phyloP scores from a whole-genome alignment of 176 grass and related monocot genomes.

The Areca catechu region DNA sequence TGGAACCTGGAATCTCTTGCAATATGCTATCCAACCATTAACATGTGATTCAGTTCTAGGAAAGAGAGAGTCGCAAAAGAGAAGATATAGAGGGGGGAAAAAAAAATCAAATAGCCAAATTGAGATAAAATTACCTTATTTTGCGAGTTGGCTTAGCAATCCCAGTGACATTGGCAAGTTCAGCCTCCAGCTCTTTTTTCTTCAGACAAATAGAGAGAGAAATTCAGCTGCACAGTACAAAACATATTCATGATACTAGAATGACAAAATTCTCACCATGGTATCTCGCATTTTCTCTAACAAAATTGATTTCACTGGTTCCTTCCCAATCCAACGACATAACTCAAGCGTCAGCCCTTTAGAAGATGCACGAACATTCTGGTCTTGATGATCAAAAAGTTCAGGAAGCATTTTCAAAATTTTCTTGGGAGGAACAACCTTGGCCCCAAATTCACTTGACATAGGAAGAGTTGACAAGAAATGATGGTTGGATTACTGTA shows the following conservation, averaged over 20 bases:
- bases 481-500: neutral
- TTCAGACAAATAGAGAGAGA: conserved; percentile 35
- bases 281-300: conserved; percentile 99
- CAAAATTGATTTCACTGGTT: conserved; percentile 92
- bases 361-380: conserved; percentile 94
- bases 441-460: conserved; percentile 84
- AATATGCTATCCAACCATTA: too few species aligned
- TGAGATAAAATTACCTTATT: conserved; percentile 60
- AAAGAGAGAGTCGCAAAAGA: neutral
- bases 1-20: too few species aligned
- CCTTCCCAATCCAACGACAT: conserved; percentile 97
- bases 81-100: conserved; percentile 11
- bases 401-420: conserved; percentile 99
- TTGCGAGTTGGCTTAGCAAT: conserved; percentile 83
- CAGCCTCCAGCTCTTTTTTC: conserved; percentile 99
- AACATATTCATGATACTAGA: neutral
- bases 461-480: conserved; percentile 7
- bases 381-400: conserved; percentile 95
- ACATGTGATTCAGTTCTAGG: too few species aligned
- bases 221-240: conserved; percentile 5
- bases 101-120: neutral
- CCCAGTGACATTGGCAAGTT: conserved; percentile 72
- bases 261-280: conserved; percentile 48
- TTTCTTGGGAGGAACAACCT: conserved; percentile 87
- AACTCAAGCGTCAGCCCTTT: conserved; percentile 96